Base-by-base conservation (phyloP, 768 basidiomycete species). In the Pleurotus cornucopiae region DNA sequence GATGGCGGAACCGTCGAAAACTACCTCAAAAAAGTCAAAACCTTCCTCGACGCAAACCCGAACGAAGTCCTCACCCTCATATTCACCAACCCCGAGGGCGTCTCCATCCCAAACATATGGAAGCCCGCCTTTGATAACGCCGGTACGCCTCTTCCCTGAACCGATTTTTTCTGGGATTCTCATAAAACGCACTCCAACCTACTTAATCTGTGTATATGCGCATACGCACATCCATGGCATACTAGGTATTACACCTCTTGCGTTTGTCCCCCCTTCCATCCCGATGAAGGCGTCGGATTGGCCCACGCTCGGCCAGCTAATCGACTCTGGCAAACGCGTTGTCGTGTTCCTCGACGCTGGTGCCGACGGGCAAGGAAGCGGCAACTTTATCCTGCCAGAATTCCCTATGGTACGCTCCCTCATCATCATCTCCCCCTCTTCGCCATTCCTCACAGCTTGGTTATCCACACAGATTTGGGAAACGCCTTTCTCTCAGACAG, bases 21-120 rank as follows among this genome's bases (percentile, higher is more conserved):
- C 57, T 85, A 84, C 65, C 71, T 86, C 23, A 69, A 69, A 41
- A 72, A 60, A 7, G 82, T 86, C 64, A 81, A 80, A 61, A 69
- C 73, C 1, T 87, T 78, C 71, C 71, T 86, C 23, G 76, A 78
- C 47, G 71, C 76, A 7, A 84, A 88, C 62, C 84, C 86, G 0
- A 83, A 79, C 60, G 86, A 88, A 58, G 83, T 87, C 41, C 56
- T 88, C 48, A 84, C 85, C 0, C 68, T 88, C 49, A 69, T 88
- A 38, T 85, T 88, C 62, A 86, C 86, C 39, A 88, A 88, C 64
- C 82, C 80, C 3, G 85, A 86, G 55, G 74, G 76, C 6, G 67
- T 77, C 13, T 77, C 80, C 1, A 70, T 83, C 9, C 62, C 71
- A 4, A 70, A 69, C 4, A 65, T 77, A 5, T 85, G 82, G 79